Conservation (phyloP, 139 green algal species). For the Haematococcus lacustris region DNA sequence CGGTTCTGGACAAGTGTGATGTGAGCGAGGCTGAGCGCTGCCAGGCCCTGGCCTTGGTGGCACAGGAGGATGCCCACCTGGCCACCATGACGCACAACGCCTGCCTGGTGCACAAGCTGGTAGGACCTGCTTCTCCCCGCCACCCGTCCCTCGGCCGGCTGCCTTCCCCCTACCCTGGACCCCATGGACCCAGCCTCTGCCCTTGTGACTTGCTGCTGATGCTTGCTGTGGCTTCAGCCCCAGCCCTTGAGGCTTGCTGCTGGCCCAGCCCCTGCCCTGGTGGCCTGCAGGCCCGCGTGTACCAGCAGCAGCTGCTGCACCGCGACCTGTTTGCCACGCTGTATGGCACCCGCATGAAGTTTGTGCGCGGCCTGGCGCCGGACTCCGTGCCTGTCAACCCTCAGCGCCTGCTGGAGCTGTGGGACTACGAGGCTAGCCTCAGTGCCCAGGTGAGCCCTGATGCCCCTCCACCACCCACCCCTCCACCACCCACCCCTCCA, state of each 20-base stretch:
- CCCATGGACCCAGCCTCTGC: no score
- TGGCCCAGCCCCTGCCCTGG: no score
- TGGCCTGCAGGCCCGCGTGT: constrained; percentile 28
- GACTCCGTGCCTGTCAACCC: constrained; percentile 9
- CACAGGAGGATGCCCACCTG: constrained; percentile 46
- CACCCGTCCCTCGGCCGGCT: no score
- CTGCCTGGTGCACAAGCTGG: constrained; percentile 69
- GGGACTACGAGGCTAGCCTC: constrained; percentile 62
- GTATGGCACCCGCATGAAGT: constrained; percentile 14
- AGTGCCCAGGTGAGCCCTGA: constrained; percentile 22
- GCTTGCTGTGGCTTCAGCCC: no score
- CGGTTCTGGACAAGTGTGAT: constrained; percentile 48
- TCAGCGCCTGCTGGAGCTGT: constrained; percentile 46
- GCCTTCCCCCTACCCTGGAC: no score
- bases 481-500: not conserved
- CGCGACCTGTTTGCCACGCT: constrained; percentile 46
- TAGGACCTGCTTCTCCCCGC: no score
- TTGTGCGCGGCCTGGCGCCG: not conserved
- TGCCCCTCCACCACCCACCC: not conserved
- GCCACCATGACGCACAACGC: constrained; percentile 57
- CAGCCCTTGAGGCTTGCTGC: no score
- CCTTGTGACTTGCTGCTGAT: no score
- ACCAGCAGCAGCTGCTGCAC: constrained; percentile 54
- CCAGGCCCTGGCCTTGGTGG: constrained; percentile 22
- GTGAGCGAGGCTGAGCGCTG: constrained; percentile 40